Percentiles rank a stretch among this genome's conserved stretches.
phyloP scores from a whole-genome alignment of 306 rosid species.

The Cicer chorassanicum region DNA sequence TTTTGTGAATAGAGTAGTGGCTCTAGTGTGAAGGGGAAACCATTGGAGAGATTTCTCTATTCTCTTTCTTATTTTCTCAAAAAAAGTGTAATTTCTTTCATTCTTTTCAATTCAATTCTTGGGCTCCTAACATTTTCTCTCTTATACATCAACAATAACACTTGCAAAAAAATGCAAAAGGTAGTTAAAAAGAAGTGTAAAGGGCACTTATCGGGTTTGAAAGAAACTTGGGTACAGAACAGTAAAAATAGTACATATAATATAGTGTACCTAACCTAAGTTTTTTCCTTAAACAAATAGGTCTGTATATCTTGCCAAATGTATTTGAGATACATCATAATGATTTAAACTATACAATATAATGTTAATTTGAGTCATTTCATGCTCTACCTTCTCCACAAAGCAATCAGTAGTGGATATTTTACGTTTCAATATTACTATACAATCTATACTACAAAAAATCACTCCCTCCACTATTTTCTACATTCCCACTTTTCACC shows the following conservation, averaged over 20 bases:
- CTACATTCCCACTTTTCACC: background rate
- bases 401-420: background rate
- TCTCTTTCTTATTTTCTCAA: no score
- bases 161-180: background rate
- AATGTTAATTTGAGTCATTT: constrained; percentile 14
- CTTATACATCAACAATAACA: background rate
- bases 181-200: no score
- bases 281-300: background rate
- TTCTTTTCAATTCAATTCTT: no score
- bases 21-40: no score
- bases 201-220: background rate
- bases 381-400: background rate
- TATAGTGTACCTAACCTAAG: background rate
- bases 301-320: constrained; percentile 11
- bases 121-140: background rate
- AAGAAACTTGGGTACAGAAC: background rate
- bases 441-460: background rate
- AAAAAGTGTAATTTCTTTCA: no score
- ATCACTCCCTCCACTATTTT: constrained; percentile 21
- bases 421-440: background rate
- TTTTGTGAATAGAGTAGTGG: no score
- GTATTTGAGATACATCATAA: constrained; percentile 15
- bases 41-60: no score
- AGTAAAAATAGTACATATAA: constrained; percentile 2
- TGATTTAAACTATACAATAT: constrained; percentile 26